Base-by-base conservation (phyloP, 257 asterid genomes). In the Anisodus tanguticus region DNA sequence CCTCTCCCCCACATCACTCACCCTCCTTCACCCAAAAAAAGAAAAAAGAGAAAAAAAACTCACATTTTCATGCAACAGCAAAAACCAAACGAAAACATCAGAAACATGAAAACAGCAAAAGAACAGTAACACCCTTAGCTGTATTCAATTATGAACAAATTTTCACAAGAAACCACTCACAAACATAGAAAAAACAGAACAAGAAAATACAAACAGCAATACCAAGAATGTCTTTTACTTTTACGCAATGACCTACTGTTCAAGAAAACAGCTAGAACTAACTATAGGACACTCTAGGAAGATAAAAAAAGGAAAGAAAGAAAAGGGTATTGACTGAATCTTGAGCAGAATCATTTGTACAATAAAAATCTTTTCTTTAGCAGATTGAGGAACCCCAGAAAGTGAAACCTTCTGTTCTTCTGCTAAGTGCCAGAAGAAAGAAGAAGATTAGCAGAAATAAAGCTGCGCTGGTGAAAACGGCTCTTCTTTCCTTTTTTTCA, bases 381-480 rank as follows among this genome's bases (percentile, higher is more conserved):
- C 9, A 4, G 0, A 31, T 53, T 76, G 88, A 83, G 84, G 88
- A 77, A 53, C 66, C 85, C 85, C 90, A 82, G 87, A 82, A 85
- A 85, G 81, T 80, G 78, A 88, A 85, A 67, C 77, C 55, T 53
- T 74, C 83, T 19, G 8, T 84, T 59, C 4, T 63, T 83, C 58
- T 47, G 85, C 77, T 26, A 37, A 15, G 17, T 69, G 59, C 39
- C 5, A 41, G 67, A 19, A 2, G 8, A 49, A 69, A 54, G 6
- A 69, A 68, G 51, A 68, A 68, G 53, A 69, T 69, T 69, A 69
- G 77, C 77, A 69, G 54, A 69, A 68, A 76, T 76, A 88, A 81
- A 54, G 89, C 85, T 88, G 88, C 54, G 86, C 81, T 49, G 82
- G 89, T 90, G 95, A 93, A 89, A 91, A 88, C 92, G 94, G 95